Evolutionary conservation across 2,329 filamentous ascomycete genomes (phyloP), one percentile per base, ranked within the genome.

Genomic region (Fusarium phyllophilum): DNA sequence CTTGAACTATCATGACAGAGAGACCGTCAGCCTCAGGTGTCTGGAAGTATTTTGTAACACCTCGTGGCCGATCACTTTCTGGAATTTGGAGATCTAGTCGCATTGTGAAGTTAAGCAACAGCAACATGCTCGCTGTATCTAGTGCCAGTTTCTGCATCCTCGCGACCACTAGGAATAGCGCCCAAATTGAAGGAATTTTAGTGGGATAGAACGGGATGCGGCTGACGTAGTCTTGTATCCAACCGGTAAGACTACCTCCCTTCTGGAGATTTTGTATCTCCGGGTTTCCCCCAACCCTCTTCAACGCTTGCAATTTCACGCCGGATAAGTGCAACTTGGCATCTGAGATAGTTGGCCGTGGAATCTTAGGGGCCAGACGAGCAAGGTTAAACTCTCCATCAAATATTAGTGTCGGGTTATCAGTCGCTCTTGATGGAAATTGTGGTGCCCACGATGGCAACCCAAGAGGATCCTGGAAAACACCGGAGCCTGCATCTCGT

Each of bases 361-460:
- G 38, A 7, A 62, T 14, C 0, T 9, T 9, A 15, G 24, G 11
- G 14, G 1, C 1, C 2, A 62, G 2, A 5, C 24, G 13, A 10
- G 7, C 4, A 22, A 62, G 49, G 5, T 15, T 10, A 2, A 62
- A 34, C 36, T 57, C 33, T 6, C 18, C 58, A 7, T 55, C 38
- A 29, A 62, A 62, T 17, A 44, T 6, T 4, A 62, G 18, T 7
- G 58, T 62, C 8, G 58, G 58, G 7, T 42, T 36, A n/a, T 41
- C 38, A 6, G 58, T 56, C 6, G 58, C 58, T 29, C 49, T 44
- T 7, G 34, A 57, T 5, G 58, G 58, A 24, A 56, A 42, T 12
- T 62, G 58, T 12, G 58, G 58, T 29, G 49, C 58, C 58, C 58
- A 62, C 5, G 58, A 62, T 6, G 58, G 58, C 10, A 62, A 8